Evolutionary conservation across 768 basidiomycete species (phyloP), one percentile per base, ranked within the genome.

Genomic region (Suillus lakei): DNA sequence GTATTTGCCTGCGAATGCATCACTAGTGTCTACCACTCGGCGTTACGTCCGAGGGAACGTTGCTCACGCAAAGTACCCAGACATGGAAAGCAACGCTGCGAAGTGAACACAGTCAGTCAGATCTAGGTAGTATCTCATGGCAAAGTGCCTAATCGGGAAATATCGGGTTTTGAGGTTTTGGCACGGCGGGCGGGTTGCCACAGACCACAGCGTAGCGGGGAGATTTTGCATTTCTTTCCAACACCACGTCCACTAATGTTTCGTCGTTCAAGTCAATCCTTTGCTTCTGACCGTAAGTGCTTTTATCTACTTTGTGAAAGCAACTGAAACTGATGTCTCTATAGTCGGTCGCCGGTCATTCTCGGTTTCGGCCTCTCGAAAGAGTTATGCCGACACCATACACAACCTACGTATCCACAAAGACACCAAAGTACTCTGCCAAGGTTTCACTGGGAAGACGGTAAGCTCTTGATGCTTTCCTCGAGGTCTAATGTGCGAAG

Each of bases 381-480:
- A 80, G 68, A 88, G 86, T 72, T 99, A 99, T 78, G 94, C 91
- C 62, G 91, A 92, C 75, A 96, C 95, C 58, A 91, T 96, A 75
- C 83, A 86, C 75, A 99, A 98, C 83, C 87, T 99, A 68, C 88
- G 90, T 71, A 91, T 99, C 73, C 88, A 93, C 80, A 93, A 94
- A 75, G 94, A 99, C 78, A 98, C 98, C 70, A 96, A 89, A 79
- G 97, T 99, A 53, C 82, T 84, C 89, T 68, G 95, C 91, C 78
- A 98, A 95, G 79, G 95, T 88, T 88, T 96, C 72, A 98, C 96
- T 15, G 96, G 96, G 76, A 98, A 98, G 89, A 98, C 95, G 64
- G 96, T 94, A 70, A 70, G 88, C 18, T 59, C 38, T 13, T 1
- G 5, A 41, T 71, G 15, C 41, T 28, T n/a, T 44, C 5, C 8